Evolutionary conservation across 371 early-diverging fungal genomes (phyloP).

Genomic region (Apophysomyces elegans): DNA sequence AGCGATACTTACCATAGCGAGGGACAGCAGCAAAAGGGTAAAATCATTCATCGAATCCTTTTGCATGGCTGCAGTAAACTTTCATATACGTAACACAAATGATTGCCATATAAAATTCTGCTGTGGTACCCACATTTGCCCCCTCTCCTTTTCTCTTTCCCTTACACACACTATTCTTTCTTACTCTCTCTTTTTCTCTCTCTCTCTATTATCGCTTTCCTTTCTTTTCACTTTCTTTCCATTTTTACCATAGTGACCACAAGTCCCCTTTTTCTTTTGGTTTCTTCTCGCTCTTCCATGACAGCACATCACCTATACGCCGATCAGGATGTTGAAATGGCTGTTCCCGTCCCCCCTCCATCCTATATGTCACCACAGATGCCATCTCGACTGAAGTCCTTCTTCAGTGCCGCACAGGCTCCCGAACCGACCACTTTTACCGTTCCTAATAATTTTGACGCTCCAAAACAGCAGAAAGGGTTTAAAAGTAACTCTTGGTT

Average conservation of each 20-base stretch:
- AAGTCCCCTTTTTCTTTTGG: background rate
- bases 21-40: background rate
- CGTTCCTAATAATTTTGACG: constrained; percentile 40
- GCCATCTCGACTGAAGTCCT: constrained; percentile 42
- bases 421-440: constrained; percentile 27
- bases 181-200: constrained; percentile 9
- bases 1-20: too few species aligned
- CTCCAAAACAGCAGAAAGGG: constrained; percentile 30
- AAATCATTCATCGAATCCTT: background rate
- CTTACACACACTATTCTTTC: background rate
- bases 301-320: constrained; percentile 9
- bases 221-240: constrained; percentile 5
- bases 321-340: constrained; percentile 28
- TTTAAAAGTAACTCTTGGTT: constrained; percentile 54
- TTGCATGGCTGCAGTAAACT: constrained; percentile 7
- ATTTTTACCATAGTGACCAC: constrained; percentile 2
- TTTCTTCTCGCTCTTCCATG: background rate
- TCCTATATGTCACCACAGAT: constrained; percentile 42
- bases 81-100: constrained; percentile 6
- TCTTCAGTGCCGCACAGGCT: constrained; percentile 24
- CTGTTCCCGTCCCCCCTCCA: constrained; percentile 44
- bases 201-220: background rate
- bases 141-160: constrained; percentile 6
- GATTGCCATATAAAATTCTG: constrained; percentile 4
- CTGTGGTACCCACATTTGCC: constrained; percentile 9